Percentiles rank a stretch among this genome's conserved stretches.
These are phyloP conservation scores for Melanomma pulvis-pyrius DNA, from an alignment of 495 filamentous ascomycete genomes.

Conservation along the genomic window DNA sequence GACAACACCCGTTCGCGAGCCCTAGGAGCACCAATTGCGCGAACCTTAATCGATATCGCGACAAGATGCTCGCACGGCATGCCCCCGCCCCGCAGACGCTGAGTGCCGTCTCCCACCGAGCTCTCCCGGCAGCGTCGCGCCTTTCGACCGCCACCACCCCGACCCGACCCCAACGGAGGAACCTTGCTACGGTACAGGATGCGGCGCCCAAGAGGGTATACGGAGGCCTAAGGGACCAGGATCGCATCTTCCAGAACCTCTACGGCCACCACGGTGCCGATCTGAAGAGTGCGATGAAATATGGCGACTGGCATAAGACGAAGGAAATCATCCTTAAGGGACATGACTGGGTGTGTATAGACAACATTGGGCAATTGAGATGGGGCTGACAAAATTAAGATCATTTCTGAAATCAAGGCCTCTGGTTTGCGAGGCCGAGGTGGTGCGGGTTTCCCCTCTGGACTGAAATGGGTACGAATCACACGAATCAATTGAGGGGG, in stretches of 20 bases:
- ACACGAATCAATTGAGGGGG: conserved; percentile 9
- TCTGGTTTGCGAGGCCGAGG: conserved; percentile 94
- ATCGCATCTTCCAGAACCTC: conserved; percentile 98
- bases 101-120: conserved; percentile 58
- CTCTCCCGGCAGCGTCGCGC: conserved; percentile 53
- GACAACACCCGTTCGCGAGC: conserved; percentile 12
- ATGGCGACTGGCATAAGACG: conserved; percentile 98
- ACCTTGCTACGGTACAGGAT: conserved; percentile 90
- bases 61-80: conserved; percentile 49
- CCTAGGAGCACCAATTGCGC: conserved; percentile 35
- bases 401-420: conserved; percentile 93
- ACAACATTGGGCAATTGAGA: background rate
- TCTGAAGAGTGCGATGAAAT: conserved; percentile 93
- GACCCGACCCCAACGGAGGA: conserved; percentile 57
- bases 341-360: conserved; percentile 79
- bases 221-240: conserved; percentile 89
- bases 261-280: conserved; percentile 90
- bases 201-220: conserved; percentile 71
- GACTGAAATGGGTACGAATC: conserved; percentile 86
- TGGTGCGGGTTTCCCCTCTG: conserved; percentile 96
- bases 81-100: conserved; percentile 51
- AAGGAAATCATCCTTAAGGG: conserved; percentile 98
- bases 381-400: conserved; percentile 51
- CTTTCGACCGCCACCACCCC: conserved; percentile 45
- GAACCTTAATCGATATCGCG: conserved; percentile 17